A percentile compares a stretch with the other conserved stretches of the same genome.
Conservation (phyloP, 1,284 basidiomycete genomes). For the Termitomyces sp. region DNA sequence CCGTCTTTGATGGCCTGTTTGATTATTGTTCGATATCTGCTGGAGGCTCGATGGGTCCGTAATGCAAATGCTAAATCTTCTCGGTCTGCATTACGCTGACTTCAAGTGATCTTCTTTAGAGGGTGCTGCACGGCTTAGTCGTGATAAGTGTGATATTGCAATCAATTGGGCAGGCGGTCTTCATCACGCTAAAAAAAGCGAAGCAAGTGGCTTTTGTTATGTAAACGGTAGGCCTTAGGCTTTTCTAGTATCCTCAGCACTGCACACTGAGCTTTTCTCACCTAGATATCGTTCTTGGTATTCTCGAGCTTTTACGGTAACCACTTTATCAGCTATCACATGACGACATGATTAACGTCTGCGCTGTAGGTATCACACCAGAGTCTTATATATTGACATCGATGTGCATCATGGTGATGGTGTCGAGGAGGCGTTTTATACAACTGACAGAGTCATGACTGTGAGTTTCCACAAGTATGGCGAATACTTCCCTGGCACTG, state of each 20-base stretch:
- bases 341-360: neutral
- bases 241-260: neutral
- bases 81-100: neutral
- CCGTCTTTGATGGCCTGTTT: constrained; percentile 96
- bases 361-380: constrained; percentile 76
- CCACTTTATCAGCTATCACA: constrained; percentile 12
- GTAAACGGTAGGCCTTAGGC: constrained; percentile 71
- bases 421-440: constrained; percentile 99
- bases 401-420: constrained; percentile 99
- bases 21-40: constrained; percentile 99
- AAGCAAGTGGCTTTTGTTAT: constrained; percentile 98
- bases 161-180: constrained; percentile 98
- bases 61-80: neutral
- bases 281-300: constrained; percentile 95
- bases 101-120: constrained; percentile 47
- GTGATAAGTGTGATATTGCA: constrained; percentile 98
- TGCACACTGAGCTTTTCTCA: neutral
- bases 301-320: constrained; percentile 87
- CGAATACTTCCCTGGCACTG: constrained; percentile 98
- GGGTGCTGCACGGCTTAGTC: constrained; percentile 91
- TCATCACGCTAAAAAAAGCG: constrained; percentile 98
- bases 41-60: constrained; percentile 94
- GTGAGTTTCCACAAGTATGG: constrained; percentile 99
- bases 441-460: constrained; percentile 98
- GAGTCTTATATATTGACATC: constrained; percentile 98